Conservation (phyloP, 768 basidiomycete genomes). For the Mycena latifolia region DNA sequence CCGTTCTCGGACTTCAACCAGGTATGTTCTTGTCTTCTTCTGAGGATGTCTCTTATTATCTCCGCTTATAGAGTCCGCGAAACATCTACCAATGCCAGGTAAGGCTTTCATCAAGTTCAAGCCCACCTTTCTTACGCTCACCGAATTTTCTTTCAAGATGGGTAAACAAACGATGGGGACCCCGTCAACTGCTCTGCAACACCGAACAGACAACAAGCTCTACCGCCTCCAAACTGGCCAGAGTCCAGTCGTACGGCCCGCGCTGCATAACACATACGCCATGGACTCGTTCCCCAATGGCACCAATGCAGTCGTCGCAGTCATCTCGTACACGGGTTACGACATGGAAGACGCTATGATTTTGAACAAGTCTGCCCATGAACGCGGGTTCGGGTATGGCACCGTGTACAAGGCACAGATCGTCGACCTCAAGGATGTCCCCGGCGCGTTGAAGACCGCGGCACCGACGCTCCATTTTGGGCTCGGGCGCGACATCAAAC, state of each 20-base stretch:
- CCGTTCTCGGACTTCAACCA: constrained; percentile 99
- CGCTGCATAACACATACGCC: constrained; percentile 92
- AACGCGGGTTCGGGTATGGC: constrained; percentile 97
- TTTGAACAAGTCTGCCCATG: constrained; percentile 97
- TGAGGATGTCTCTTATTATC: constrained; percentile 31
- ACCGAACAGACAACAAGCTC: constrained; percentile 98
- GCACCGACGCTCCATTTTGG: constrained; percentile 91
- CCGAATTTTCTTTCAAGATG: constrained; percentile 70
- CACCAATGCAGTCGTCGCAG: constrained; percentile 98
- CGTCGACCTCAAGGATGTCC: constrained; percentile 87
- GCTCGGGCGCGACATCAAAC: constrained; percentile 79
- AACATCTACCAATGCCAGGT: constrained; percentile 97
- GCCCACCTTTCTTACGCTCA: background rate
- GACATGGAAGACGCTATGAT: constrained; percentile 99
- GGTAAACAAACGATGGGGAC: constrained; percentile 99
- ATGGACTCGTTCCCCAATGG: constrained; percentile 99
- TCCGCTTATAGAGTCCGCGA: constrained; percentile 74
- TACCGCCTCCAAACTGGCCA: constrained; percentile 97
- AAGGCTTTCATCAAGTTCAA: background rate
- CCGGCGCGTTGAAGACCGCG: constrained; percentile 70
- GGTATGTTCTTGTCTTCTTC: constrained; percentile 56
- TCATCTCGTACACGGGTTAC: constrained; percentile 99
- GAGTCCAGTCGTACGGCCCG: constrained; percentile 93
- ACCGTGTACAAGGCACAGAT: constrained; percentile 96
- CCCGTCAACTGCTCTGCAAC: constrained; percentile 90